Conservation (phyloP, 2,329 filamentous ascomycete genomes). For the Xylaria hypoxylon region DNA sequence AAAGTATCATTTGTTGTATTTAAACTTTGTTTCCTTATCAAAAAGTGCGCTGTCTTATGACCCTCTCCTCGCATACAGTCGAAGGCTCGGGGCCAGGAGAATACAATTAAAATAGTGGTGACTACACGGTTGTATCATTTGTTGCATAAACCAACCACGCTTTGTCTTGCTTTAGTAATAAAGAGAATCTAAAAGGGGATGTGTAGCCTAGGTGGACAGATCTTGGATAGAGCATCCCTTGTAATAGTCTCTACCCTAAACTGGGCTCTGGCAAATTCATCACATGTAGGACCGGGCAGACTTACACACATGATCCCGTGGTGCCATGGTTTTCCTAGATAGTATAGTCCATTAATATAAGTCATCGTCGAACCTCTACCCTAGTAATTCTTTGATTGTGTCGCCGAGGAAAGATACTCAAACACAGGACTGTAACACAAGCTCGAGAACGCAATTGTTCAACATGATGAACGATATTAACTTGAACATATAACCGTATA, state of each 20-base stretch:
- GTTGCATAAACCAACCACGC: neutral
- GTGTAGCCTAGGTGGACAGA: neutral
- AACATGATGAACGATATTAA: slow-evolving; percentile 23
- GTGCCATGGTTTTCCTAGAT: too few species aligned
- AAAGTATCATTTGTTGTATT: neutral
- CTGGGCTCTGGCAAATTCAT: neutral
- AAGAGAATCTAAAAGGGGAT: neutral
- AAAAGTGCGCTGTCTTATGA: too few species aligned
- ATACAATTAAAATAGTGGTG: too few species aligned
- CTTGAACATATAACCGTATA: slow-evolving; percentile 36
- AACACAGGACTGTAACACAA: neutral
- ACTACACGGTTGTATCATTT: too few species aligned
- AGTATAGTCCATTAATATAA: too few species aligned
- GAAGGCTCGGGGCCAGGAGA: too few species aligned
- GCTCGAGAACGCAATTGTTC: neutral
- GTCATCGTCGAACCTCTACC: neutral
- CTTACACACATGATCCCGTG: neutral
- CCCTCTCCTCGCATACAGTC: too few species aligned
- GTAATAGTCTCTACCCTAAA: neutral
- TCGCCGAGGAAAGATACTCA: neutral
- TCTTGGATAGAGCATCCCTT: neutral
- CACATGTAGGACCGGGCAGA: neutral
- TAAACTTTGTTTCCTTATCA: too few species aligned
- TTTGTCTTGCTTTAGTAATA: neutral
- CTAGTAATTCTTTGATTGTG: too few species aligned